A percentile compares a stretch with the other conserved stretches of the same genome.
These are phyloP conservation scores for Trichoderma koningii DNA, from an alignment of 2,329 filamentous ascomycete species.

Conservation along the genomic window DNA sequence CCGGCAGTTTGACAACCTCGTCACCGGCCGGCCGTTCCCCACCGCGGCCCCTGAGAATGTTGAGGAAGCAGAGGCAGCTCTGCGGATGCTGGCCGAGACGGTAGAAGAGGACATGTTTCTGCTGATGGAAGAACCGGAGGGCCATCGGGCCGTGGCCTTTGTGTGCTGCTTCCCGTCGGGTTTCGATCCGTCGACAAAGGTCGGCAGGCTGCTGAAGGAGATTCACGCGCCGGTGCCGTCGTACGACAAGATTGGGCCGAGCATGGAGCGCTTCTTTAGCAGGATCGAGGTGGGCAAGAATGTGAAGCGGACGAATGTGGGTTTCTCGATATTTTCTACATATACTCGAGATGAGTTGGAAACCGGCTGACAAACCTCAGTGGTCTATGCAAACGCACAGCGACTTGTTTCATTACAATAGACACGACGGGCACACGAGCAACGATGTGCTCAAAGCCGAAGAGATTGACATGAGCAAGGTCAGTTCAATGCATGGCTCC, in stretches of 20 bases:
- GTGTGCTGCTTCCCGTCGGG: constrained; percentile 56
- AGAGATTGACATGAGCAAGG: constrained; percentile 23
- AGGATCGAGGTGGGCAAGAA: constrained; percentile 51
- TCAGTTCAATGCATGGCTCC: background rate
- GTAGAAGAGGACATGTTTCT: constrained; percentile 60
- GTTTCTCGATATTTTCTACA: background rate
- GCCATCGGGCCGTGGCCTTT: constrained; percentile 51
- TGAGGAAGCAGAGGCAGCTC: constrained; percentile 39
- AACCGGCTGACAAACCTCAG: constrained; percentile 34
- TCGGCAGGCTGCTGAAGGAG: constrained; percentile 51
- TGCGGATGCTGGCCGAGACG: constrained; percentile 50
- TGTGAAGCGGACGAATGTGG: constrained; percentile 54
- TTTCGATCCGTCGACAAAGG: constrained; percentile 54
- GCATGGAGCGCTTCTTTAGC: constrained; percentile 58
- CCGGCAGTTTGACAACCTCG: constrained; percentile 44
- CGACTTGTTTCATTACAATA: constrained; percentile 44
- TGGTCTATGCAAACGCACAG: constrained; percentile 52
- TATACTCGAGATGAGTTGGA: too few species aligned
- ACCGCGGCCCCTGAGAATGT: constrained; percentile 36
- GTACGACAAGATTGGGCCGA: constrained; percentile 56
- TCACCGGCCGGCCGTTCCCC: constrained; percentile 41
- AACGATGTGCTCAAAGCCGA: constrained; percentile 2
- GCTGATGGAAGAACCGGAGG: constrained; percentile 44
- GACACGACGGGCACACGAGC: constrained; percentile 39
- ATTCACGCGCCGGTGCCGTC: constrained; percentile 56